Base-by-base conservation (phyloP, 2,329 filamentous ascomycete species). In the Colletotrichum incanum region DNA sequence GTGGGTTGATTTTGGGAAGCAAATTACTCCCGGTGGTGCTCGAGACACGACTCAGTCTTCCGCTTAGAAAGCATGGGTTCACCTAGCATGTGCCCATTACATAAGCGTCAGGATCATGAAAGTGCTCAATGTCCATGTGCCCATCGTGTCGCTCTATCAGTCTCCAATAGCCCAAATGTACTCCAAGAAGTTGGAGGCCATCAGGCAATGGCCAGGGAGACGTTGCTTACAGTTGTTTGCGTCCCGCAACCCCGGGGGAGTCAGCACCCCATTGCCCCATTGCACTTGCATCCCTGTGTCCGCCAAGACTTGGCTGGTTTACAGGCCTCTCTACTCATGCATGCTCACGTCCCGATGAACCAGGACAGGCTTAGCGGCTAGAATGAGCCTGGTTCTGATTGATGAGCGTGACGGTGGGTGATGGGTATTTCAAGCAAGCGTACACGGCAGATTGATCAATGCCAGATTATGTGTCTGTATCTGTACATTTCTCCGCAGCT, bases 331-430 rank as follows among this genome's bases (percentile, higher is more conserved):
- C 4, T 31, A 31, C 28, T 6, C 6, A 6, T 31, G 28, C 43
- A 47, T 60, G 55, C 55, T 37, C 34, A 49, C 7, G 43, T 18
- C 8, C 43, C 43, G 59, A 63, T 18, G 26, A 39, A 70, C 62
- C 55, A 61, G 67, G 62, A 66, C 67, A 66, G 39, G 67, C 67
- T 39, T 49, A n/a, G 18, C 47, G 47, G 62, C 47, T 60, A 49
- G 56, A 50, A 54, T 47, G 55, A 26, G 37, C n/a, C 34, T 39
- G 67, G 31, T 14, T 39, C 28, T 49, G 31, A 39, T 23, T 61
- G 39, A 60, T 66, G 47, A 41, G 31, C 14, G 37, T 58, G 67
- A 54, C 67, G 41, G 28, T 11, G 49, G 59, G 20, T 16, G 45
- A 34, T 61, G 59, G 31, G 12, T 47, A 45, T 45, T 39, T 39